Conservation (phyloP, 2,329 filamentous ascomycete species). For the Diaporthe eres region DNA sequence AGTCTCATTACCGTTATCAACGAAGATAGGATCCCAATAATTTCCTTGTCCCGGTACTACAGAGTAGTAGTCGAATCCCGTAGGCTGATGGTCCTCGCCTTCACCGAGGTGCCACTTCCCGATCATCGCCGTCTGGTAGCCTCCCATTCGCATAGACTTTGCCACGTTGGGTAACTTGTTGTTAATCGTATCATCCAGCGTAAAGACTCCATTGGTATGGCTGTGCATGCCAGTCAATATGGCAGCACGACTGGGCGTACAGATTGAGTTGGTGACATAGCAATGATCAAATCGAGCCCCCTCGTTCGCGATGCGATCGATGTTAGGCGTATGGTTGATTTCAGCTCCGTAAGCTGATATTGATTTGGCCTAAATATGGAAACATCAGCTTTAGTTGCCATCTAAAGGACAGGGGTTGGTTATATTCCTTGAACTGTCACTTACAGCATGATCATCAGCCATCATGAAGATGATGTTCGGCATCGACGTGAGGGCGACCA, state of each 20-base stretch:
- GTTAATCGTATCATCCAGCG: slow-evolving; percentile 63
- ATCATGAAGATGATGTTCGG: slow-evolving; percentile 25
- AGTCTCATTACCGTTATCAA: slow-evolving; percentile 54
- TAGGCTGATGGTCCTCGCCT: slow-evolving; percentile 59
- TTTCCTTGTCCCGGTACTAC: slow-evolving; percentile 66
- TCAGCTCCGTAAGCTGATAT: slow-evolving; percentile 64
- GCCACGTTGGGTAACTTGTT: slow-evolving; percentile 65
- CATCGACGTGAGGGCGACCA: slow-evolving; percentile 21
- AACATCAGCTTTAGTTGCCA: background rate
- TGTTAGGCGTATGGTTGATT: slow-evolving; percentile 66
- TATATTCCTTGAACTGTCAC: background rate
- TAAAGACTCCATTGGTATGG: slow-evolving; percentile 67
- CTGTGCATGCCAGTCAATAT: slow-evolving; percentile 66
- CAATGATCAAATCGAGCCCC: slow-evolving; percentile 67
- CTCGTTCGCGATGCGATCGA: slow-evolving; percentile 63
- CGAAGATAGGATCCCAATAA: slow-evolving; percentile 66
- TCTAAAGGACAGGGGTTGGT: too few species aligned
- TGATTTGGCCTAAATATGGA: slow-evolving; percentile 53
- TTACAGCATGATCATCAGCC: slow-evolving; percentile 16
- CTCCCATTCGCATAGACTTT: slow-evolving; percentile 61
- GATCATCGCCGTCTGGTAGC: slow-evolving; percentile 66
- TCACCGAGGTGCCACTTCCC: slow-evolving; percentile 70
- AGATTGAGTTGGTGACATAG: slow-evolving; percentile 68
- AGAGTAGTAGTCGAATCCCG: slow-evolving; percentile 66
- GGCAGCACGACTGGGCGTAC: slow-evolving; percentile 64